Percentiles rank a stretch among this genome's conserved stretches.
These are phyloP conservation scores for Nadsonia commutata DNA, from an alignment of 1,139 yeast species.

Conservation along the genomic window DNA sequence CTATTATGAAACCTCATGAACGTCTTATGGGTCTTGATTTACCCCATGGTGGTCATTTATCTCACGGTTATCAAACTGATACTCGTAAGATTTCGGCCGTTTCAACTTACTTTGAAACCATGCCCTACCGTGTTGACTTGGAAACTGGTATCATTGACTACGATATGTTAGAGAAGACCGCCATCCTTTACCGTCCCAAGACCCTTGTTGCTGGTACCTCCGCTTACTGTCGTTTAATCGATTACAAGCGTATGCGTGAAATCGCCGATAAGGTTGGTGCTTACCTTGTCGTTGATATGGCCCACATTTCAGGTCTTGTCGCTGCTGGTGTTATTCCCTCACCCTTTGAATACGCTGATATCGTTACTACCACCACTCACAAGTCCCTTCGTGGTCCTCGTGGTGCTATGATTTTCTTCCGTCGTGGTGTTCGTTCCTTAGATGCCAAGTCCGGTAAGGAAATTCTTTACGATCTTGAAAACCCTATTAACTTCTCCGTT, in stretches of 20 bases:
- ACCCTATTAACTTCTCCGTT: conserved; percentile 91
- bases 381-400: conserved; percentile 98
- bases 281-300: conserved; percentile 93
- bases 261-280: conserved; percentile 96
- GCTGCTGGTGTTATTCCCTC: conserved; percentile 96
- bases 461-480: conserved; percentile 77
- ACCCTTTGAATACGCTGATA: conserved; percentile 92
- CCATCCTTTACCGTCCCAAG: conserved; percentile 85
- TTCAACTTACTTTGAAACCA: conserved; percentile 91
- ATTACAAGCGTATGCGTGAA: conserved; percentile 89
- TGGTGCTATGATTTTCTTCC: conserved; percentile 97
- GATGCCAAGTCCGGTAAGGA: conserved; percentile 89
- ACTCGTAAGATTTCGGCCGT: conserved; percentile 90
- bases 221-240: conserved; percentile 90
- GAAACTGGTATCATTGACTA: conserved; percentile 89
- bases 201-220: conserved; percentile 94
- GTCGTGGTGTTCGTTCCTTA: conserved; percentile 85
- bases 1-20: conserved; percentile 86
- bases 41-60: conserved; percentile 97
- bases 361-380: conserved; percentile 96
- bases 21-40: conserved; percentile 93
- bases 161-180: conserved; percentile 84
- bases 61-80: conserved; percentile 97
- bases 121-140: conserved; percentile 93
- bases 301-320: conserved; percentile 90